Percentiles rank a stretch among this genome's conserved stretches.
Evolutionary conservation across 2,329 filamentous ascomycete species (phyloP).

Genomic region (Moelleriella libera): DNA sequence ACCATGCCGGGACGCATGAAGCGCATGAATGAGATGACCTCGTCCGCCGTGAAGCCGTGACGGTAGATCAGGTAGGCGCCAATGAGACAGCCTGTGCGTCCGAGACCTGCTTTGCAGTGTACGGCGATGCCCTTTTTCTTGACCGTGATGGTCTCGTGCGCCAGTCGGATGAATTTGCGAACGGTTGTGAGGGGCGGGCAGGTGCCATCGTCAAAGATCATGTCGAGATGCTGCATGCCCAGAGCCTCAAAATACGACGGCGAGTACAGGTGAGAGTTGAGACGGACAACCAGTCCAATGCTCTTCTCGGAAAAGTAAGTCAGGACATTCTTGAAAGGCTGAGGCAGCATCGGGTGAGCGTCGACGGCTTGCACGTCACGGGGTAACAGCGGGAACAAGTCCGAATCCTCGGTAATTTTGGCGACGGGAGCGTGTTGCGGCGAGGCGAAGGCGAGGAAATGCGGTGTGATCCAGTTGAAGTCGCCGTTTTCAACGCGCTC

Average conservation of each 20-base stretch:
- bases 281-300: constrained; percentile 82
- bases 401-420: constrained; percentile 57
- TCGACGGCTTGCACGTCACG: constrained; percentile 62
- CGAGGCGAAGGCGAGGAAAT: constrained; percentile 93
- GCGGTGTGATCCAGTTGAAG: constrained; percentile 97
- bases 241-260: constrained; percentile 94
- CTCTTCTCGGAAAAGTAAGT: constrained; percentile 77
- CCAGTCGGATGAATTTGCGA: constrained; percentile 84
- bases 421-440: constrained; percentile 70
- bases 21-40: constrained; percentile 94
- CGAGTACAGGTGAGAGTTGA: constrained; percentile 93
- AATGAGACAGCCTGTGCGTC: constrained; percentile 89
- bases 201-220: constrained; percentile 99
- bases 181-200: constrained; percentile 85
- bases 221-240: constrained; percentile 90
- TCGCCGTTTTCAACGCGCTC: constrained; percentile 96
- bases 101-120: constrained; percentile 95
- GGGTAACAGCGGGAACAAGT: constrained; percentile 61
- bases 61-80: constrained; percentile 96
- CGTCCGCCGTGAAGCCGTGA: constrained; percentile 92
- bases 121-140: constrained; percentile 91
- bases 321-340: constrained; percentile 91
- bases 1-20: constrained; percentile 99
- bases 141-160: constrained; percentile 84
- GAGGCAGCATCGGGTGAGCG: constrained; percentile 54